A percentile compares a stretch with the other conserved stretches of the same genome.
phyloP scores from a whole-genome alignment of 2,329 filamentous ascomycete genomes.

The Hypoxylon sp. region DNA sequence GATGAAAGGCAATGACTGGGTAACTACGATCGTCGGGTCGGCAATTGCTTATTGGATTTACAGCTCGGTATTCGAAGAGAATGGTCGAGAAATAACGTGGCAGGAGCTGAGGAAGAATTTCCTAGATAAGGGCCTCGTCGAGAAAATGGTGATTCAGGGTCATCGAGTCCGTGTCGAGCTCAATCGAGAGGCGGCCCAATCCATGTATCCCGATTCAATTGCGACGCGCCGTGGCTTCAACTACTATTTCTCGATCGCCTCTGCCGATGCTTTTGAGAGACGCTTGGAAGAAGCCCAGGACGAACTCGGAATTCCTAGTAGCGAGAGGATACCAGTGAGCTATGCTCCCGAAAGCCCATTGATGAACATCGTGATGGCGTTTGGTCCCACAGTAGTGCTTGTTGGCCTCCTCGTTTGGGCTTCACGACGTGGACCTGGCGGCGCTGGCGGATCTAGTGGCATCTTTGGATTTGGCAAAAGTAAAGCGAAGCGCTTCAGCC shows the following conservation, averaged over 20 bases:
- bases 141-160: constrained; percentile 88
- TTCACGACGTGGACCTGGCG: constrained; percentile 77
- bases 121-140: constrained; percentile 94
- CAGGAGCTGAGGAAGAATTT: constrained; percentile 96
- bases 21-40: constrained; percentile 68
- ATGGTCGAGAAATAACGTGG: constrained; percentile 88
- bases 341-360: constrained; percentile 84
- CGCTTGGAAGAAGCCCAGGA: constrained; percentile 89
- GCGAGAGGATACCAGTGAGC: constrained; percentile 93
- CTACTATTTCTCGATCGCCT: constrained; percentile 97
- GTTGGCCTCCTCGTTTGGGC: constrained; percentile 87
- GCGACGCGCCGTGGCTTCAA: constrained; percentile 78
- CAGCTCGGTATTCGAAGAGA: constrained; percentile 61
- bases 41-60: constrained; percentile 62
- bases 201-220: constrained; percentile 82
- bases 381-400: constrained; percentile 89
- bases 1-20: constrained; percentile 52
- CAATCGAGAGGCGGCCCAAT: constrained; percentile 79
- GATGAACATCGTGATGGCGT: constrained; percentile 79
- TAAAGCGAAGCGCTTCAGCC: constrained; percentile 96
- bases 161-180: constrained; percentile 85
- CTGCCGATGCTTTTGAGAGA: constrained; percentile 91
- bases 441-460: constrained; percentile 78
- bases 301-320: constrained; percentile 85
- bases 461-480: constrained; percentile 98